Evolutionary conservation across 768 basidiomycete species (phyloP).

Genomic region (Cyclocybe aegerita): DNA sequence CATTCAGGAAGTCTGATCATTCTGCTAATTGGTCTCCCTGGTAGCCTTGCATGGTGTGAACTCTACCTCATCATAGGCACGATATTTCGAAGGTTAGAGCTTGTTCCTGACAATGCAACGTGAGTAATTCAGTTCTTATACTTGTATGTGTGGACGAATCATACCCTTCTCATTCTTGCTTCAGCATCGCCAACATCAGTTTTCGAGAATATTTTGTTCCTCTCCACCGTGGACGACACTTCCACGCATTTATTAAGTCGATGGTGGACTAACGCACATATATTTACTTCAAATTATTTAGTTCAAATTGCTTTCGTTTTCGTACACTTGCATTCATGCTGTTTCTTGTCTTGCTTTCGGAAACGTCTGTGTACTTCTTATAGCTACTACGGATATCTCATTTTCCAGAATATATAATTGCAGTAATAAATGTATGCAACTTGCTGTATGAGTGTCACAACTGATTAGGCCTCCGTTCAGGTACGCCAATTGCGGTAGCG

Average conservation of each 20-base stretch:
- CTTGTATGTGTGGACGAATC: neutral
- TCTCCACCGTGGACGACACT: conserved; percentile 30
- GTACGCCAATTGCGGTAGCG: no score
- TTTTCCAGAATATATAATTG: no score
- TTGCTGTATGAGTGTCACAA: no score
- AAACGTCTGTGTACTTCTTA: no score
- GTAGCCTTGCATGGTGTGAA: conserved; percentile 44
- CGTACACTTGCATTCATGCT: no score
- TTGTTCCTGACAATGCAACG: conserved; percentile 31
- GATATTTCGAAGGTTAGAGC: conserved; percentile 36
- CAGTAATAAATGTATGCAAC: no score
- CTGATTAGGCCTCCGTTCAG: no score
- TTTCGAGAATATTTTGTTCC: conserved; percentile 36
- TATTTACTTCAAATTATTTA: no score
- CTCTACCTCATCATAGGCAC: conserved; percentile 40
- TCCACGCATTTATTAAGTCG: conserved; percentile 26
- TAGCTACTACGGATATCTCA: no score
- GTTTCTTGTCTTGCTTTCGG: no score
- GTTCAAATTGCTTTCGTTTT: no score
- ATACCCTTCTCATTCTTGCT: conserved; percentile 2
- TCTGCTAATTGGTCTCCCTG: neutral
- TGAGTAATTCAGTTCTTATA: conserved; percentile 13
- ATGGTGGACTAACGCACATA: conserved; percentile 6
- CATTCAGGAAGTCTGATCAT: neutral
- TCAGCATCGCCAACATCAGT: conserved; percentile 29